phyloP scores from a whole-genome alignment of 257 asterid species.

The Galeopsis tetrahit region DNA sequence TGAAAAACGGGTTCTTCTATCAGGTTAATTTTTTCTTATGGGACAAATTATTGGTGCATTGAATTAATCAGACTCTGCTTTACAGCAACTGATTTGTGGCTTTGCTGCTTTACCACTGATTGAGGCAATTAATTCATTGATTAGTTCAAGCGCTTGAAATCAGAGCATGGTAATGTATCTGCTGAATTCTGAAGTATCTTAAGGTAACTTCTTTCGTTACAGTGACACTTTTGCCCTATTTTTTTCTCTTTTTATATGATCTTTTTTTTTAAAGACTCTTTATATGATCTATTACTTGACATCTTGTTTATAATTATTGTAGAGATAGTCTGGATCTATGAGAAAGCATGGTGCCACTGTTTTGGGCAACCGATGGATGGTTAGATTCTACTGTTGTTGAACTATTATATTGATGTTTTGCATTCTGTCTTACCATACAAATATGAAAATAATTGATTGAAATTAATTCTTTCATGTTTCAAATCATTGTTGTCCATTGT shows the following conservation, averaged over 20 bases:
- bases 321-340: slow-evolving; percentile 1
- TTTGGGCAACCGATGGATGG: slow-evolving; percentile 6
- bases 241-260: background rate
- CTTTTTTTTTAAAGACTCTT: background rate
- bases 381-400: slow-evolving; percentile 6
- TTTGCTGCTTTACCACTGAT: slow-evolving; percentile 6
- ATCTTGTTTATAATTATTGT: background rate
- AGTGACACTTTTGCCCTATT: background rate
- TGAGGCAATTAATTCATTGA: slow-evolving; percentile 6
- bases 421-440: slow-evolving; percentile 7
- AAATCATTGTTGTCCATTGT: slow-evolving; percentile 19
- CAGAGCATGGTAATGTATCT: background rate
- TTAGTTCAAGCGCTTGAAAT: slow-evolving; percentile 11
- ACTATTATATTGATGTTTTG: slow-evolving; percentile 22
- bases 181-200: background rate
- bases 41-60: background rate
- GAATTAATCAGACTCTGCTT: background rate
- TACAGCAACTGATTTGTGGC: background rate
- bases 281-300: slow-evolving; percentile 13
- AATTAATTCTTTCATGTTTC: background rate
- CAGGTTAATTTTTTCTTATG: background rate
- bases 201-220: slow-evolving; percentile 4
- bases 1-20: background rate
- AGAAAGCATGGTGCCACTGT: background rate
- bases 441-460: slow-evolving; percentile 11